Evolutionary conservation across 2,329 filamentous ascomycete genomes (phyloP).

Genomic region (Botrytis deweyae): DNA sequence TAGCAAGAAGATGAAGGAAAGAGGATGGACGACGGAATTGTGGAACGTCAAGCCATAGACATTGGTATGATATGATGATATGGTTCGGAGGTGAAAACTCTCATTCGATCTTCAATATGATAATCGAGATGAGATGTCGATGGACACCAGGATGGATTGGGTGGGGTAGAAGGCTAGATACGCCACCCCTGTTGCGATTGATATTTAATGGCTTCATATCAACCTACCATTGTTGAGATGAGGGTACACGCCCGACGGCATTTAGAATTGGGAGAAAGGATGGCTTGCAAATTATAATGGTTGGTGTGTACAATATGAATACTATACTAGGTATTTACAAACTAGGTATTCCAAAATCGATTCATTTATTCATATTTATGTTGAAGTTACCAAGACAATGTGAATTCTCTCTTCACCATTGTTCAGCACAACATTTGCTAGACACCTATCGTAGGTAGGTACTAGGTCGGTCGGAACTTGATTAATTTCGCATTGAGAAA

Average conservation of each 20-base stretch:
- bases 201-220: constrained; percentile 5
- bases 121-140: not conserved
- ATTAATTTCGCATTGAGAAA: not conserved
- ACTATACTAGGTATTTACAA: not conserved
- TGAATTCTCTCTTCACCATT: too few species aligned
- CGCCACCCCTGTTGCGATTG: constrained; percentile 12
- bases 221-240: constrained; percentile 13
- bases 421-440: not conserved
- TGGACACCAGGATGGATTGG: constrained; percentile 12
- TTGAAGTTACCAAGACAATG: not conserved
- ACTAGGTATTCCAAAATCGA: not conserved
- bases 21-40: constrained; percentile 62
- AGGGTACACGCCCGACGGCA: not conserved
- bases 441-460: not conserved
- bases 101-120: not conserved
- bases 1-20: constrained; percentile 60
- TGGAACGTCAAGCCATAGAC: constrained; percentile 46
- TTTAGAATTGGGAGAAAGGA: not conserved
- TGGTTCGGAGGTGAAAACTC: not conserved
- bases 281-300: constrained; percentile 12
- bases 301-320: constrained; percentile 2
- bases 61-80: not conserved
- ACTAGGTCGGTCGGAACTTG: too few species aligned
- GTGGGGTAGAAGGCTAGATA: constrained; percentile 8
- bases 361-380: not conserved